Evolutionary conservation across 805 yeast species (phyloP).

Genomic region (Candida silvicultrix): DNA sequence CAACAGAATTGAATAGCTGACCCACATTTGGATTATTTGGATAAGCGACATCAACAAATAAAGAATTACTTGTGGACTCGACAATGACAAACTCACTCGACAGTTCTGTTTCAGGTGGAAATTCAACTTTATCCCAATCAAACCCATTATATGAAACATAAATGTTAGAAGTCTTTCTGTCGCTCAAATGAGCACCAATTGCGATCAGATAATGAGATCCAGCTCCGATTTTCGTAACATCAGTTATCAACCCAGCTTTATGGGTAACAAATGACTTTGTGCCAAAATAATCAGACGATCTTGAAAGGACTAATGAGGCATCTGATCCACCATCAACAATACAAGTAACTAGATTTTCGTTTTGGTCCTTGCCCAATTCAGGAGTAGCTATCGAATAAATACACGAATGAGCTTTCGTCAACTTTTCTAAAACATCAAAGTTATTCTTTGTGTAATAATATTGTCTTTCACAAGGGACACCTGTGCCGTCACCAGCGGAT

Average conservation of each 20-base stretch:
- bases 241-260: conserved; percentile 26
- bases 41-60: conserved; percentile 32
- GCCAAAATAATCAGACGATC: conserved; percentile 40
- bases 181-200: conserved; percentile 24
- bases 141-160: conserved; percentile 28
- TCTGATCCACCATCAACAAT: conserved; percentile 33
- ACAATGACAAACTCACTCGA: conserved; percentile 24
- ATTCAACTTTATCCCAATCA: conserved; percentile 26
- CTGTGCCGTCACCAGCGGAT: conserved; percentile 12
- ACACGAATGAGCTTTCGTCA: conserved; percentile 28
- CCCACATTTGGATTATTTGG: conserved; percentile 19
- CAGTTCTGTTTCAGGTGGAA: conserved; percentile 21
- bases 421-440: conserved; percentile 27
- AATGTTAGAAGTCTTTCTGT: conserved; percentile 16
- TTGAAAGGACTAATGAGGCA: conserved; percentile 26
- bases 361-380: conserved; percentile 11
- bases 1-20: conserved; percentile 30
- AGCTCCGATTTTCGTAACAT: conserved; percentile 28
- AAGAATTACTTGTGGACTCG: conserved; percentile 32
- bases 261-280: conserved; percentile 24
- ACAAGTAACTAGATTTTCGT: conserved; percentile 35
- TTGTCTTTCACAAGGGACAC: conserved; percentile 27
- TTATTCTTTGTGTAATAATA: conserved; percentile 41
- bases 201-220: conserved; percentile 29
- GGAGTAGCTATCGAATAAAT: conserved; percentile 24